A percentile compares a stretch with the other conserved stretches of the same genome.
phyloP scores from a whole-genome alignment of 345 rosid species.

The Firmiana major region DNA sequence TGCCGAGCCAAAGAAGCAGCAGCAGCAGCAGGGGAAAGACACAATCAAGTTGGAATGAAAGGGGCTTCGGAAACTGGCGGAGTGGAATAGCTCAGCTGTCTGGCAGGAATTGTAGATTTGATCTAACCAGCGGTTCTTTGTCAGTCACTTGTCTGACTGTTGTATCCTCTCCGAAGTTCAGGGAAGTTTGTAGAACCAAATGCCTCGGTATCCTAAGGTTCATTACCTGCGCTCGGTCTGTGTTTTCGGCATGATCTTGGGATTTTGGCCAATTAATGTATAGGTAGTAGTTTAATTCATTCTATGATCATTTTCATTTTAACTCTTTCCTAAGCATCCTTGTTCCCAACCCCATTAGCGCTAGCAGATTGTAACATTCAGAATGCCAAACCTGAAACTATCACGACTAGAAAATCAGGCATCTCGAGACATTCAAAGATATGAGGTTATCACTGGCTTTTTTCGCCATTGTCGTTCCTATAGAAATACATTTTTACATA shows the following conservation, averaged over 20 bases:
- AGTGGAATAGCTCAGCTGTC: background rate
- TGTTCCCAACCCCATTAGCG: background rate
- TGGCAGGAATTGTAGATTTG: background rate
- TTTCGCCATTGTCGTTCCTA: too few species aligned
- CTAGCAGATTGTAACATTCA: too few species aligned
- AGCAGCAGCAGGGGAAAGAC: constrained; percentile 11
- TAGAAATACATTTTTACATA: background rate
- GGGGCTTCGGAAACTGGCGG: background rate
- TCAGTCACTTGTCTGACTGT: background rate
- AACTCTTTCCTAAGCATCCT: background rate
- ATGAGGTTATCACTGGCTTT: too few species aligned
- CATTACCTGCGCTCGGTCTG: background rate
- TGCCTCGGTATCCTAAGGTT: background rate
- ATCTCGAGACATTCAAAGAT: too few species aligned
- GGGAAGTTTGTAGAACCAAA: background rate
- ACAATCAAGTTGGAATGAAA: constrained; percentile 30
- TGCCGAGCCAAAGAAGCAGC: constrained; percentile 50
- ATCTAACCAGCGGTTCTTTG: too few species aligned
- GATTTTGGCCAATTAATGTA: background rate
- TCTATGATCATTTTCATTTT: background rate
- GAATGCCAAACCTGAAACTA: too few species aligned
- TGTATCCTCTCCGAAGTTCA: background rate
- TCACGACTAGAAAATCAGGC: background rate
- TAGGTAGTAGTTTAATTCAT: constrained; percentile 10
- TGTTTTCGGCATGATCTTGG: background rate